These are phyloP conservation scores for Cichorium intybus DNA, from an alignment of 140 eudicot genomes.

Conservation along the genomic window DNA sequence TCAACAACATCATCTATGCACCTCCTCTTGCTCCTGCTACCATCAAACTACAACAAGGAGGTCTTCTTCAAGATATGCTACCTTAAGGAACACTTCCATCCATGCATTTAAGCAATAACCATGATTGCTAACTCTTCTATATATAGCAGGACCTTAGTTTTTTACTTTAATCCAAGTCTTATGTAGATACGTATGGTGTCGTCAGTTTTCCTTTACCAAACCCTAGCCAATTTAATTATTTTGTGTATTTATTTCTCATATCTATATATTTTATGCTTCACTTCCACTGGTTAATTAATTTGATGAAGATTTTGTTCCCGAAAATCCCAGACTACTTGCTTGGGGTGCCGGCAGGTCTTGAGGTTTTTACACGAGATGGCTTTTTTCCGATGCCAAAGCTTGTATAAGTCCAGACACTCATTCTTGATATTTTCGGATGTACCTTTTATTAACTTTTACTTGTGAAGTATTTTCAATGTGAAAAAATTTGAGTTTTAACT, in stretches of 20 bases:
- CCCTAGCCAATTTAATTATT: not conserved
- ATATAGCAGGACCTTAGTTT: constrained; percentile 1
- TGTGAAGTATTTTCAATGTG: not conserved
- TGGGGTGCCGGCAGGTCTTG: not conserved
- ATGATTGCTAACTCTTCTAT: constrained; percentile 14
- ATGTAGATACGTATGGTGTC: constrained; percentile 23
- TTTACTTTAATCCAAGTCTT: not conserved
- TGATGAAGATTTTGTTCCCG: not conserved
- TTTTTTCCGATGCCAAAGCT: too few species aligned
- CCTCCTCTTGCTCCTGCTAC: constrained; percentile 16
- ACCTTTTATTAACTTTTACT: not conserved
- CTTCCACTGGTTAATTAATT: not conserved
- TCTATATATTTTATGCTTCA: not conserved
- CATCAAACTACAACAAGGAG: constrained; percentile 34
- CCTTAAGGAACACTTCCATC: constrained; percentile 15
- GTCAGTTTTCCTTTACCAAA: constrained; percentile 1
- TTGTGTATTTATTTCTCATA: not conserved
- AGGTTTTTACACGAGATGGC: too few species aligned
- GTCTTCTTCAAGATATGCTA: constrained; percentile 66
- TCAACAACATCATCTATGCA: not conserved
- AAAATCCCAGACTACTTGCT: not conserved
- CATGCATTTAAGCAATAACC: not conserved
- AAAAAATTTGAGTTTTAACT: not conserved
- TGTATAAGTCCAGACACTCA: not conserved
- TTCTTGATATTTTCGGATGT: too few species aligned